These are phyloP conservation scores for Phaeotremella skinneri DNA, from an alignment of 768 basidiomycete species.

Conservation along the genomic window DNA sequence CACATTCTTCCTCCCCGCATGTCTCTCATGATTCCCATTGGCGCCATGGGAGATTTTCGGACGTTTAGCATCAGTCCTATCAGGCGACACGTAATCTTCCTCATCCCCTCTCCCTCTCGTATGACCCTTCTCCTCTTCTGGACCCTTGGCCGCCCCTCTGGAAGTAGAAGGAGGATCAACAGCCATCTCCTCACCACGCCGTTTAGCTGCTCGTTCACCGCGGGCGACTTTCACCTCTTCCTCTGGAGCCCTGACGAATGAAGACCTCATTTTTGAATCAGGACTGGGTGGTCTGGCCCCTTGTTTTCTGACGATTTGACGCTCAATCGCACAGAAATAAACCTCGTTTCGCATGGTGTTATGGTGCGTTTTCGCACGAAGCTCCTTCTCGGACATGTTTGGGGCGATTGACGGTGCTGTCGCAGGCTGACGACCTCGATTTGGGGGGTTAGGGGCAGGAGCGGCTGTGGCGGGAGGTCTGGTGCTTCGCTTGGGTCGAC, in stretches of 20 bases:
- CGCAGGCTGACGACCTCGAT: conserved; percentile 1
- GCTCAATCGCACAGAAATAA: conserved; percentile 49
- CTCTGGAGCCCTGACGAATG: conserved; percentile 35
- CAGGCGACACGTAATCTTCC: conserved; percentile 45
- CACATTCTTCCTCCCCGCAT: conserved; percentile 32
- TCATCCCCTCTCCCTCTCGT: conserved; percentile 36
- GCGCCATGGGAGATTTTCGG: conserved; percentile 9
- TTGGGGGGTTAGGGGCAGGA: conserved; percentile 1
- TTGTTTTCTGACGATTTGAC: conserved; percentile 43
- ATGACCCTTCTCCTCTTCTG: not conserved
- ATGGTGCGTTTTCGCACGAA: conserved; percentile 40
- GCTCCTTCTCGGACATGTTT: conserved; percentile 47
- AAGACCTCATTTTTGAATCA: conserved; percentile 45
- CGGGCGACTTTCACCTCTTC: conserved; percentile 37
- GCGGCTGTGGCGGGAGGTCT: conserved; percentile 9
- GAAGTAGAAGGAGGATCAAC: not conserved
- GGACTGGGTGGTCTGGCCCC: conserved; percentile 47
- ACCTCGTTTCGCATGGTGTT: conserved; percentile 50
- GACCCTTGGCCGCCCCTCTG: conserved; percentile 2
- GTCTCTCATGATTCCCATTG: conserved; percentile 15
- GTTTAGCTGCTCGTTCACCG: conserved; percentile 31
- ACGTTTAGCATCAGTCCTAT: conserved; percentile 33
- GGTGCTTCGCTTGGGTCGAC: conserved; percentile 27
- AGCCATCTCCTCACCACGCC: conserved; percentile 25
- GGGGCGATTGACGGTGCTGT: conserved; percentile 15